Percentiles rank a stretch among this genome's conserved stretches.
These are phyloP conservation scores for Clarireedia monteithiana DNA, from an alignment of 2,329 filamentous ascomycete genomes.

Conservation along the genomic window DNA sequence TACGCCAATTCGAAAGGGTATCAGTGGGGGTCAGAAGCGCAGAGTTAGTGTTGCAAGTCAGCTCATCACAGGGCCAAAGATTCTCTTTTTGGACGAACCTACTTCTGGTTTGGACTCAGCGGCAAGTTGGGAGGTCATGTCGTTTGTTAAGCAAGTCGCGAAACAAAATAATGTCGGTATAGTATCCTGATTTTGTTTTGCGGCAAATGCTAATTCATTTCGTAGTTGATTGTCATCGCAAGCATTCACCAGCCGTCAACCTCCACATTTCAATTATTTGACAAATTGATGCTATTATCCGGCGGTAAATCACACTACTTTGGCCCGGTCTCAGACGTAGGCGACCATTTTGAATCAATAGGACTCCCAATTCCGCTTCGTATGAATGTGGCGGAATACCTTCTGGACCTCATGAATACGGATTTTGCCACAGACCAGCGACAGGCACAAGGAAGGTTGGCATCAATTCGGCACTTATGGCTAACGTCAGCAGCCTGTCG, in stretches of 20 bases:
- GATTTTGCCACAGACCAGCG: slow-evolving; percentile 55
- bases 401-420: slow-evolving; percentile 70
- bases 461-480: slow-evolving; percentile 50
- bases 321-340: slow-evolving; percentile 50
- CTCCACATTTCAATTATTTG: slow-evolving; percentile 70
- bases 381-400: slow-evolving; percentile 72
- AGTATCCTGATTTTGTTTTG: neutral
- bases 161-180: slow-evolving; percentile 47
- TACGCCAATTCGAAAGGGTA: slow-evolving; percentile 74
- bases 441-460: slow-evolving; percentile 41
- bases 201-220: slow-evolving; percentile 36
- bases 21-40: slow-evolving; percentile 80
- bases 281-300: slow-evolving; percentile 69
- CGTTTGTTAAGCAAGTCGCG: slow-evolving; percentile 44
- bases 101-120: slow-evolving; percentile 78
- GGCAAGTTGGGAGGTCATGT: slow-evolving; percentile 51
- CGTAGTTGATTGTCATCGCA: slow-evolving; percentile 65
- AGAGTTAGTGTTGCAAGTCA: slow-evolving; percentile 73
- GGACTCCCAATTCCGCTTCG: slow-evolving; percentile 58
- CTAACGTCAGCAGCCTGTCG: slow-evolving; percentile 36
- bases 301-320: slow-evolving; percentile 65
- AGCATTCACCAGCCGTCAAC: slow-evolving; percentile 84
- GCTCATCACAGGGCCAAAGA: slow-evolving; percentile 60
- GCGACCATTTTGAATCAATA: slow-evolving; percentile 54
- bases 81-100: slow-evolving; percentile 77